Conservation (phyloP, 805 yeast species). For the Candida tammaniensis region DNA sequence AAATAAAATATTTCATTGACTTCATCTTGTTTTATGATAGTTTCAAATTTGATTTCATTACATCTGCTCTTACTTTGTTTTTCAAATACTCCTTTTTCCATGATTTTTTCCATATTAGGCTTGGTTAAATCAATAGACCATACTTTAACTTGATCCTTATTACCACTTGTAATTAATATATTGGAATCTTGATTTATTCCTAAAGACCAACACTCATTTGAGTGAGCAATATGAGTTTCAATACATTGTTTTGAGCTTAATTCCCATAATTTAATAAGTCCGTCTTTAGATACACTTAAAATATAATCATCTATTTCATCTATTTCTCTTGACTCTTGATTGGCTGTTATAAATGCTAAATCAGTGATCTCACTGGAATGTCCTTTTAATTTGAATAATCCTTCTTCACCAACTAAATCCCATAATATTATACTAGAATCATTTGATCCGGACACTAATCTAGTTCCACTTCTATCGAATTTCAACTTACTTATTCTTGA, state of each 20-base stretch:
- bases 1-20: constrained; percentile 55
- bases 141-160: constrained; percentile 76
- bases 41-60: constrained; percentile 51
- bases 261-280: constrained; percentile 92
- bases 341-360: constrained; percentile 45
- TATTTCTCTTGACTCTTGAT: constrained; percentile 20
- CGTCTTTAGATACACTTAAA: constrained; percentile 81
- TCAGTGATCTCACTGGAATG: constrained; percentile 91
- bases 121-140: constrained; percentile 68
- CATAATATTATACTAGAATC: constrained; percentile 85
- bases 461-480: constrained; percentile 81
- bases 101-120: constrained; percentile 48
- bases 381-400: constrained; percentile 80
- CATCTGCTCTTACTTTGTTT: constrained; percentile 78
- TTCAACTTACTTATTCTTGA: constrained; percentile 66
- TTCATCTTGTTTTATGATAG: constrained; percentile 22
- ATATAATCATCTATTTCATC: constrained; percentile 72
- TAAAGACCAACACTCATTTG: constrained; percentile 91
- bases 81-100: constrained; percentile 63
- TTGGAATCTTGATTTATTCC: constrained; percentile 43
- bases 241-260: constrained; percentile 82
- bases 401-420: constrained; percentile 94
- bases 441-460: constrained; percentile 79
- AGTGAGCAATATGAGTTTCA: constrained; percentile 92
- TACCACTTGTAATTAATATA: constrained; percentile 68